phyloP scores from a whole-genome alignment of 31 red algal species.

The Endocladia muricata region DNA sequence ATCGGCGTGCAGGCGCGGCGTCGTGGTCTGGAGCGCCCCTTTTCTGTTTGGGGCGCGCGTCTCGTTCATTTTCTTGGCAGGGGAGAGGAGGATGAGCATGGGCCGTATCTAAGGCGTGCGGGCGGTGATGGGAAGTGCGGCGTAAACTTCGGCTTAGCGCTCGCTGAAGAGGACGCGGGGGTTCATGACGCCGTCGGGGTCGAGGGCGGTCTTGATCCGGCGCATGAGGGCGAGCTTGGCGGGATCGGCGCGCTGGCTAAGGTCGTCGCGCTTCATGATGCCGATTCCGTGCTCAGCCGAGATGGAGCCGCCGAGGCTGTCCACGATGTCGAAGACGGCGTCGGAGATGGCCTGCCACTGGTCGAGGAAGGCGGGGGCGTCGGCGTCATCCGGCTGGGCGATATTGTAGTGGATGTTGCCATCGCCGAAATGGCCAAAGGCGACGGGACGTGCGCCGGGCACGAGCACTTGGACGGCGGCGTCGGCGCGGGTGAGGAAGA shows the following conservation, averaged over 20 bases:
- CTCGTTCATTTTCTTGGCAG: too few relatives aligned
- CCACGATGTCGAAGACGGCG: constrained; percentile 87
- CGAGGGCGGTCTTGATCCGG: constrained; percentile 67
- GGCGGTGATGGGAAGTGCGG: too few relatives aligned
- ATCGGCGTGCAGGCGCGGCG: too few relatives aligned
- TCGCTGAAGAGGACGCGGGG: too few relatives aligned
- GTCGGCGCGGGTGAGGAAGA: constrained; percentile 34
- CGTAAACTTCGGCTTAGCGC: too few relatives aligned
- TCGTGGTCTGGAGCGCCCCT: too few relatives aligned
- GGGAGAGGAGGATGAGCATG: too few relatives aligned
- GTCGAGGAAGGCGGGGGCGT: constrained; percentile 31
- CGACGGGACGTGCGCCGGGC: constrained; percentile 32
- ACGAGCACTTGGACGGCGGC: constrained; percentile 26
- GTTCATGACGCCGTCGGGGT: constrained; percentile 89
- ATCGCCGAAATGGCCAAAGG: constrained; percentile 97
- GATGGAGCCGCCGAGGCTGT: constrained; percentile 53
- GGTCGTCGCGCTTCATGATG: constrained; percentile 57
- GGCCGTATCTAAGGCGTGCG: too few relatives aligned
- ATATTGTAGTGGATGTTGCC: constrained; percentile 95
- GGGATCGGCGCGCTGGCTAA: constrained; percentile 61
- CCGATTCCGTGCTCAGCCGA: constrained; percentile 97
- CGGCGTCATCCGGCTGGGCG: constrained; percentile 3
- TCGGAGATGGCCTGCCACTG: too few relatives aligned
- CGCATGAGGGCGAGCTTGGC: constrained; percentile 74
- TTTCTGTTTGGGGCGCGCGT: too few relatives aligned